Evolutionary conservation across 2,329 filamentous ascomycete genomes (phyloP), one percentile per base, ranked within the genome.

Genomic region (Aspergillus hiratsukae): DNA sequence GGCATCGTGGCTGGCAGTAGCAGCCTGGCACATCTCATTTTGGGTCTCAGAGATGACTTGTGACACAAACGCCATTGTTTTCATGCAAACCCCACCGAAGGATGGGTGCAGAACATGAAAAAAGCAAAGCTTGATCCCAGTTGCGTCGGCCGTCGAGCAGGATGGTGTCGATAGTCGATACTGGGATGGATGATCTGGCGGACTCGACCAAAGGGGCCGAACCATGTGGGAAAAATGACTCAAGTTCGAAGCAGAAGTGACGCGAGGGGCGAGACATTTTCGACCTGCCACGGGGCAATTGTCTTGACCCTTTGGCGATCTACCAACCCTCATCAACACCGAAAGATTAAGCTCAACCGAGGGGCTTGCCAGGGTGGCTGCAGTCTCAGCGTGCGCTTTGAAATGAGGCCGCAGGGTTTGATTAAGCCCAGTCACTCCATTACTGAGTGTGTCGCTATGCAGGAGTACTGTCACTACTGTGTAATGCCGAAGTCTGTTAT

Each of bases 251-350:
- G 23, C 17, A 19, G 10, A 23, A 46, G 5, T 7, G 25, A 53
- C 40, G 45, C 45, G 50, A 55, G 49, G 53, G 46, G 53, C 48
- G 31, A 56, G 45, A 49, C 43, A 52, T 37, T 23, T 29, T 52
- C n/a, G 7, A 14, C 21, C 21, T 46, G 43, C n/a, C 31, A 37
- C 31, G 14, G 31, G 31, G 31, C 14, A 37, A 17, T 37, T 17
- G 31, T 37, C 31, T 37, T 37, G 14, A 37, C 31, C 11, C 31
- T 35, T 35, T 4, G 31, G 14, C 4, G 31, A 35, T 35, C 31
- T 17, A 17, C 14, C 31, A 37, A 23, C n/a, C 40, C n/a, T 21
- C 40, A 19, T 46, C 23, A 27, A 41, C 43, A 46, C 21, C 43
- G 43, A 4, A 23, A 23, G 10, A 46, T 46, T 46, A 23, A 46